These are phyloP conservation scores for Cladosporium austrohemisphaericum DNA, from an alignment of 2,329 filamentous ascomycete species.

Conservation along the genomic window DNA sequence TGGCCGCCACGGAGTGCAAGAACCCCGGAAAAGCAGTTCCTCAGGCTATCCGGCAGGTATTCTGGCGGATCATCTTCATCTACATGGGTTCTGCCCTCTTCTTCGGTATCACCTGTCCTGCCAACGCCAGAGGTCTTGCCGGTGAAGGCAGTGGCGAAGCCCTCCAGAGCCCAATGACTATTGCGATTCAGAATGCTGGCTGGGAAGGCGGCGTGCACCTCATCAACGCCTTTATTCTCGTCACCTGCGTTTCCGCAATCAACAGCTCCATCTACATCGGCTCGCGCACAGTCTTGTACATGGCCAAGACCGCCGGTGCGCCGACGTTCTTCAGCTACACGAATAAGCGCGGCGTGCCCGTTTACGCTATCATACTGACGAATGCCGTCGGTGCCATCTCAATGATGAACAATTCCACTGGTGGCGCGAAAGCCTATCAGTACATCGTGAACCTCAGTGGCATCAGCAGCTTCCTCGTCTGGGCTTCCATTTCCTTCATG, in stretches of 20 bases:
- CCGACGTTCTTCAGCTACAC: constrained; percentile 67
- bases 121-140: constrained; percentile 61
- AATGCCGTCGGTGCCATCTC: constrained; percentile 68
- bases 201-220: constrained; percentile 70
- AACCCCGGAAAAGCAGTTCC: constrained; percentile 47
- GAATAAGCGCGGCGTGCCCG: constrained; percentile 58
- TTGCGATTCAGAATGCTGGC: constrained; percentile 69
- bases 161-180: constrained; percentile 68
- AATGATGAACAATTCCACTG: constrained; percentile 71
- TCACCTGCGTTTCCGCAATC: constrained; percentile 54
- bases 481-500: constrained; percentile 59
- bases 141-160: constrained; percentile 57
- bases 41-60: constrained; percentile 31
- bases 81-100: constrained; percentile 71
- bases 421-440: constrained; percentile 60
- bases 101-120: constrained; percentile 70
- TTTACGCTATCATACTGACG: constrained; percentile 62
- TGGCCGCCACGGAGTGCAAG: constrained; percentile 50
- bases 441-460: constrained; percentile 70
- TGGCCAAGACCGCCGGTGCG: constrained; percentile 70
- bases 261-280: constrained; percentile 77
- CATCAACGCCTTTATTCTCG: constrained; percentile 18
- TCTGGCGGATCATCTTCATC: constrained; percentile 45
- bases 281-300: constrained; percentile 69
- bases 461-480: constrained; percentile 68